These are phyloP conservation scores for Trametes versicolor DNA, from an alignment of 1,284 basidiomycete genomes.

Conservation along the genomic window DNA sequence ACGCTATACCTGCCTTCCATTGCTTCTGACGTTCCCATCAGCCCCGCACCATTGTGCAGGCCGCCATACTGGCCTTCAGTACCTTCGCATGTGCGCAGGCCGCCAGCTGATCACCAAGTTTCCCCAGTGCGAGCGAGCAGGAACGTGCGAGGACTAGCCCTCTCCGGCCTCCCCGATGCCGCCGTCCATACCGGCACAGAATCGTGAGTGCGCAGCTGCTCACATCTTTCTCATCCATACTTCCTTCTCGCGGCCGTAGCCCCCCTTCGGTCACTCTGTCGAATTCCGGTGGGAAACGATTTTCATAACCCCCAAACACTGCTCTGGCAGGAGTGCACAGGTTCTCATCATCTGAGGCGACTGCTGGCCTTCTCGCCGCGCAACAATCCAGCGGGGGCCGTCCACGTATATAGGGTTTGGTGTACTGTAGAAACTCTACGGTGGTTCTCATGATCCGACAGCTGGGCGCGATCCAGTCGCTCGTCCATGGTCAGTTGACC, in stretches of 20 bases:
- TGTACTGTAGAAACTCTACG: slow-evolving; percentile 2
- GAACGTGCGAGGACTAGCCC: slow-evolving; percentile 18
- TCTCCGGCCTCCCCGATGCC: background rate
- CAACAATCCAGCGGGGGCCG: background rate
- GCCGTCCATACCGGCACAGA: background rate
- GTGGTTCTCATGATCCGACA: background rate
- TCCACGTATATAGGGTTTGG: background rate
- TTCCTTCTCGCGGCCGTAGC: slow-evolving; percentile 11
- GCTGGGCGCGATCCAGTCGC: slow-evolving; percentile 5
- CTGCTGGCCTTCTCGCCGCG: background rate
- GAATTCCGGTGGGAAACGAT: background rate
- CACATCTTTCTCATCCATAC: background rate
- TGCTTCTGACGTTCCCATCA: slow-evolving; percentile 7
- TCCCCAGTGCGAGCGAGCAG: background rate
- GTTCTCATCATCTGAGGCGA: background rate
- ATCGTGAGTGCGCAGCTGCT: slow-evolving; percentile 14
- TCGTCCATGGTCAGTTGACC: slow-evolving; percentile 16
- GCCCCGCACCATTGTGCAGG: background rate
- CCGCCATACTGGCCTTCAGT: background rate
- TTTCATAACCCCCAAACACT: background rate
- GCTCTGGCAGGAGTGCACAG: background rate
- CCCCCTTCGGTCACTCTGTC: background rate
- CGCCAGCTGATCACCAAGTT: slow-evolving; percentile 10
- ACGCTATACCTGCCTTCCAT: slow-evolving; percentile 3
- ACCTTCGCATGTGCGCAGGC: slow-evolving; percentile 5